These are phyloP conservation scores for Kitagawia praeruptora DNA, from an alignment of 129 eudicot species.

Conservation along the genomic window DNA sequence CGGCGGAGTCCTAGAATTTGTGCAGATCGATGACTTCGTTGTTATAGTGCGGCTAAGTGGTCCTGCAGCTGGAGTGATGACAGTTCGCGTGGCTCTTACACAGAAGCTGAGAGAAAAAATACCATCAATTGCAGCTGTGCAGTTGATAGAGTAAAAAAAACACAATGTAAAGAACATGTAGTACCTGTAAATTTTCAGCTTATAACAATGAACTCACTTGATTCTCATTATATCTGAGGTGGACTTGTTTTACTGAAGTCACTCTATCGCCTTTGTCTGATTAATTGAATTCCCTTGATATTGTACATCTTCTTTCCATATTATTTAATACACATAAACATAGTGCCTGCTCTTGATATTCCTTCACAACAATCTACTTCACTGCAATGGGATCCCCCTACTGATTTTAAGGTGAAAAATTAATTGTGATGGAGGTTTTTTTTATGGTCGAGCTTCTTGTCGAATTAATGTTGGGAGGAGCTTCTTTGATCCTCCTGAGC, in stretches of 20 bases:
- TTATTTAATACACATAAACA: neutral
- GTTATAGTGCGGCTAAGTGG: conserved; percentile 76
- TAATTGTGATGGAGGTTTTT: too few relatives aligned
- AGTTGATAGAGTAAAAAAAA: conserved; percentile 47
- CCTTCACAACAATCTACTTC: too few relatives aligned
- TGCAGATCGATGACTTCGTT: conserved; percentile 43
- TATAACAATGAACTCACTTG: neutral
- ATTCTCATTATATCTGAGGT: neutral
- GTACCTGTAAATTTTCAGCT: neutral
- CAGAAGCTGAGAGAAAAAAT: conserved; percentile 87
- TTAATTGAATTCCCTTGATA: too few relatives aligned
- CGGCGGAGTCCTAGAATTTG: conserved; percentile 80
- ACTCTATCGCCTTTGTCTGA: neutral
- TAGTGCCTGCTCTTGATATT: too few relatives aligned
- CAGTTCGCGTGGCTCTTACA: conserved; percentile 86
- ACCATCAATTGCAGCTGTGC: conserved; percentile 71
- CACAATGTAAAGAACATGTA: neutral
- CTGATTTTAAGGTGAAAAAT: too few relatives aligned
- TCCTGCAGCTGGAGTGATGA: conserved; percentile 90
- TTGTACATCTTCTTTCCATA: neutral
- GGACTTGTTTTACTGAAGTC: neutral
- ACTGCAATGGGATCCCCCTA: too few relatives aligned
- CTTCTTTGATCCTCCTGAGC: too few relatives aligned
- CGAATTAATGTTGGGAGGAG: too few relatives aligned
- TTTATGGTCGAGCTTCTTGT: too few relatives aligned